phyloP scores from a whole-genome alignment of 345 rosid genomes.

The Passiflora organensis region DNA sequence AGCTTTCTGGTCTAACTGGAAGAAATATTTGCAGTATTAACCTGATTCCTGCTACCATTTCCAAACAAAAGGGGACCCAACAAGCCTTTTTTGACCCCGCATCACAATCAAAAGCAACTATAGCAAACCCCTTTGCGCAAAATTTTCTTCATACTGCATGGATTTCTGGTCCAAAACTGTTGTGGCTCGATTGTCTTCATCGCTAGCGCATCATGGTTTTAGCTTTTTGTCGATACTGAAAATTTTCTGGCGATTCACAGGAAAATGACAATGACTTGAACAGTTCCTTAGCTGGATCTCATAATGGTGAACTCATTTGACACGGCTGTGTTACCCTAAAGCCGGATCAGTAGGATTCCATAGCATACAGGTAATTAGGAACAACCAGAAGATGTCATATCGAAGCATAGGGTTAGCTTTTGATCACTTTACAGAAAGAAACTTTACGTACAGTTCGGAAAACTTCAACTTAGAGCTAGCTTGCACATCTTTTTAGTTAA shows the following conservation, averaged over 20 bases:
- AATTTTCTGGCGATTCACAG: constrained; percentile 13
- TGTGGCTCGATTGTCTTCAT: constrained; percentile 18
- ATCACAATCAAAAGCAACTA: constrained; percentile 5
- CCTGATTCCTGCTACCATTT: constrained; percentile 13
- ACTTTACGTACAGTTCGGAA: constrained; percentile 6
- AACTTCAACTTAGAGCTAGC: constrained; percentile 3
- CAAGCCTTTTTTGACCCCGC: constrained; percentile 15
- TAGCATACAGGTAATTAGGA: neutral
- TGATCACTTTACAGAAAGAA: constrained; percentile 14
- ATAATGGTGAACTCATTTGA: constrained; percentile 13
- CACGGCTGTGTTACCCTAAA: constrained; percentile 10
- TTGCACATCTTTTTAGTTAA: neutral
- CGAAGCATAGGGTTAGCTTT: constrained; percentile 1
- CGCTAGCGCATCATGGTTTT: constrained; percentile 5
- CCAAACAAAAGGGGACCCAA: constrained; percentile 20
- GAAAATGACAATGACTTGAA: constrained; percentile 10
- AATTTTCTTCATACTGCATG: constrained; percentile 15
- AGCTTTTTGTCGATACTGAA: constrained; percentile 20
- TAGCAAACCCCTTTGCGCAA: neutral
- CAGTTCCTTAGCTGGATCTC: constrained; percentile 36
- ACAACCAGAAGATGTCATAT: constrained; percentile 13
- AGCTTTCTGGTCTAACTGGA: neutral
- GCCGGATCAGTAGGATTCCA: neutral
- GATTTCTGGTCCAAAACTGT: constrained; percentile 31
- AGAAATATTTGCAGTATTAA: neutral